Evolutionary conservation across 1,139 yeast genomes (phyloP).

Genomic region (Pichia sp.): DNA sequence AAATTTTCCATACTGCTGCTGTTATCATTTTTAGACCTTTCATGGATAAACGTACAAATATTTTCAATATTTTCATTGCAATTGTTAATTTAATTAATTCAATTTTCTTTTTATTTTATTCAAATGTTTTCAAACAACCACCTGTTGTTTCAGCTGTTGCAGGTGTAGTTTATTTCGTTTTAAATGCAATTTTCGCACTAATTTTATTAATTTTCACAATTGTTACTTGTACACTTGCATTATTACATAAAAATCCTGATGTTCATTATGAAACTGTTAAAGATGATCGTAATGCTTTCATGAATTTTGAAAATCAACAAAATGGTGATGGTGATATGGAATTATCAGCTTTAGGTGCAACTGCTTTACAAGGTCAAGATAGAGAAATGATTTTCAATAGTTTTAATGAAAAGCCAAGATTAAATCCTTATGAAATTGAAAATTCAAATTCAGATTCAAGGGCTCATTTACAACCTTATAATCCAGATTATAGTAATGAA

Average conservation of each 20-base stretch:
- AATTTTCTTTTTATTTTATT: conserved; percentile 80
- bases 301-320: conserved; percentile 41
- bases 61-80: conserved; percentile 79
- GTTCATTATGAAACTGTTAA: conserved; percentile 94
- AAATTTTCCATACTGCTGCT: conserved; percentile 56
- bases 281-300: conserved; percentile 91
- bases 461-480: conserved; percentile 22
- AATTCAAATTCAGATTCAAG: conserved; percentile 59
- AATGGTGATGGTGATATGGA: conserved; percentile 56
- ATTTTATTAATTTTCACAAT: conserved; percentile 77
- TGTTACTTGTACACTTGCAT: conserved; percentile 77
- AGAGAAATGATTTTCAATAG: conserved; percentile 29
- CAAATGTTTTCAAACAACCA: conserved; percentile 77
- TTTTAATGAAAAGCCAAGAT: conserved; percentile 74
- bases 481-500: conserved; percentile 13
- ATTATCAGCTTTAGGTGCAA: conserved; percentile 79
- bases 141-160: conserved; percentile 82
- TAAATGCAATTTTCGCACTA: conserved; percentile 85
- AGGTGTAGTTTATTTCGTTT: conserved; percentile 84
- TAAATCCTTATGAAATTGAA: conserved; percentile 82
- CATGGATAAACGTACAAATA: conserved; percentile 91
- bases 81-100: conserved; percentile 76
- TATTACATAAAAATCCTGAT: conserved; percentile 87
- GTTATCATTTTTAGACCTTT: conserved; percentile 75
- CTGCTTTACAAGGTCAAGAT: conserved; percentile 78